phyloP scores from a whole-genome alignment of 805 yeast species.

The Candida alai region DNA sequence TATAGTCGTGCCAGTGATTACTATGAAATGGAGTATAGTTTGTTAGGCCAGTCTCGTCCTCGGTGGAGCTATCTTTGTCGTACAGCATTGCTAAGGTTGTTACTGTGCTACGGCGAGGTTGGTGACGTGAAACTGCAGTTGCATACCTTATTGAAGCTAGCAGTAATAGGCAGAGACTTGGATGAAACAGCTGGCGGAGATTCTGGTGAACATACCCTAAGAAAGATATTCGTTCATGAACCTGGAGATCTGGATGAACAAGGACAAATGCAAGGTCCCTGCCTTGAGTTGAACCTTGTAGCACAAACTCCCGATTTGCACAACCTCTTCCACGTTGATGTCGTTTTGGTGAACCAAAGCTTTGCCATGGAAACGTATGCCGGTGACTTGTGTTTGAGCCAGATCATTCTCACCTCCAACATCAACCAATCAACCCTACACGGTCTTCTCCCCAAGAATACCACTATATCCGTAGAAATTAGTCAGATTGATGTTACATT shows the following conservation, averaged over 20 bases:
- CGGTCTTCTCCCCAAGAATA: conserved; percentile 5
- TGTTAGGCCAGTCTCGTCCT: background rate
- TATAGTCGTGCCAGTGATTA: conserved; percentile 17
- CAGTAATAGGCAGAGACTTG: no score
- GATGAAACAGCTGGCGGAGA: no score
- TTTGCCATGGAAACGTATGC: conserved; percentile 11
- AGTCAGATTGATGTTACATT: conserved; percentile 11
- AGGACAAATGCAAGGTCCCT: no score
- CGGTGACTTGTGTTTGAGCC: conserved; percentile 18
- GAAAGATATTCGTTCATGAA: no score
- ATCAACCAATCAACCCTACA: conserved; percentile 9
- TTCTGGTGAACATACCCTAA: no score
- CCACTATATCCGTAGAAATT: conserved; percentile 8
- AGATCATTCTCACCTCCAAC: conserved; percentile 14
- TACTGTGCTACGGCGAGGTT: conserved; percentile 1
- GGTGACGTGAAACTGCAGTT: background rate
- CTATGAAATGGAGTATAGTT: conserved; percentile 13
- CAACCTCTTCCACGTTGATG: conserved; percentile 15
- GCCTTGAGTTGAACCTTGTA: no score
- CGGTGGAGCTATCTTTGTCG: conserved; percentile 3
- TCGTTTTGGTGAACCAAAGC: conserved; percentile 14
- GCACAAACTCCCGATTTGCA: no score
- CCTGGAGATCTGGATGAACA: no score
- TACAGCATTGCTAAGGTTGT: conserved; percentile 2
- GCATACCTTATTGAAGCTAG: conserved; percentile 4